Base-by-base conservation (phyloP, 1,139 yeast genomes). In the Candida neerlandica region DNA sequence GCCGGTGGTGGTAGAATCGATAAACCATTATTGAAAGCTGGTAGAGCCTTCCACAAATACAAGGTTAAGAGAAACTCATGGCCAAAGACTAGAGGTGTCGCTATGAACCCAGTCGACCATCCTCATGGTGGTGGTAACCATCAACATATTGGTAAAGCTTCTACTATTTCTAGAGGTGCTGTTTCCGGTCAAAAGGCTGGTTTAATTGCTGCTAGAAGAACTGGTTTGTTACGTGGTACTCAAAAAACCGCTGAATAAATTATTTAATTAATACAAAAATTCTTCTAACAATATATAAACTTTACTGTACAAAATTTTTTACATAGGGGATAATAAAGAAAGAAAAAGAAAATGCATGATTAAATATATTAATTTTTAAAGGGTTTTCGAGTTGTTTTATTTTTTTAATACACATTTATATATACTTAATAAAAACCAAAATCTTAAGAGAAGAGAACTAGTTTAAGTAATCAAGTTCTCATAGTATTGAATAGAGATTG, bases 121-220 rank as follows among this genome's bases (percentile, higher is more conserved):
- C 98, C 98, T 78, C 98, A 92, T 80, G 99, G 99, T 89, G 99
- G 99, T 92, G 99, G 99, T 94, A 94, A 94, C 97, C 99, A 94
- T 83, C 99, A 94, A 86, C 99, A 94, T 80, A 94, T 94, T 86
- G 98, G 99, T 92, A 94, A 94, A 88, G 99, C 99, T 75, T 94
- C 99, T 71, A 94, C 99, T 74, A 94, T 94, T 73, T 87, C 97
- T 68, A 91, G 99, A 89, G 96, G 96, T 80, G 98, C 99, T 70
- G 99, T 94, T 77, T 83, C 99, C 72, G 99, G 99, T 91, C 99
- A 94, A 85, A 94, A 94, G 96, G 97, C 96, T 78, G 99, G 99
- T 94, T 92, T 94, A 77, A 95, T 95, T 77, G 99, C 99, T 73
- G 99, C 99, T 78, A 92, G 99, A 90, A 91, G 99, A 89, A 95